Base-by-base conservation (phyloP, 257 asterid genomes). In the Gentiana dahurica region DNA sequence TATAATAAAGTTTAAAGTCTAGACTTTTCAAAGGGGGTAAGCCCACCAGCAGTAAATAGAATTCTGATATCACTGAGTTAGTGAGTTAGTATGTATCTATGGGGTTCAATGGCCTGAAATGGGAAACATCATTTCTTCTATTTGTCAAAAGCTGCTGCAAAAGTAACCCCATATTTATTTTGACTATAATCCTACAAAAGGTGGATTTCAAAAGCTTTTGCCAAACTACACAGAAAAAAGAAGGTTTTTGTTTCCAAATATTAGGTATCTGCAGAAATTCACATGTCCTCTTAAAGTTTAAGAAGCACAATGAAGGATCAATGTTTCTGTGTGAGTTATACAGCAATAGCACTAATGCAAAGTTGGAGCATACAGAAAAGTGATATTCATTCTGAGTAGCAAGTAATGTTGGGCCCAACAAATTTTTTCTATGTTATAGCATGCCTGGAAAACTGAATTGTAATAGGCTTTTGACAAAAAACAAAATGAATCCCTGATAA, bases 341-440 rank as follows among this genome's bases (percentile, higher is more conserved):
- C 46, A 41, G 8, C 46, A 41, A 5, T 10, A 41, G 46, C 46
- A 44, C 61, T 9, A 32, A 49, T 57, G 46, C 61, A 41, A 57
- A 61, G 12, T 34, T 32, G 53, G 51, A 50, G 50, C 39, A 49
- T 49, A 51, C 55, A 24, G 11, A 36, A 36, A 34, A 39, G 48
- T 36, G 13, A 9, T 32, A 37, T 39, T 50, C 36, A 32, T 24
- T 41, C 36, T 33, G 3, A 57, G 51, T 9, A 24, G 38, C 49
- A 7, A 37, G 4, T 49, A 35, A 11, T 34, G 41, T n/a, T 35
- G 32, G 11, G 11, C 11, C 43, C 8, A 53, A 15, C 37, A 8
- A 46, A 36, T 43, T 45, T 62, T 10, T 8, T 35, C 34, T 36
- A 57, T 44, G 35, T 62, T 46, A 24, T 12, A 36, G 37, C 53